phyloP scores from a whole-genome alignment of 371 early-diverging fungal species.

The Mucor mucedo region DNA sequence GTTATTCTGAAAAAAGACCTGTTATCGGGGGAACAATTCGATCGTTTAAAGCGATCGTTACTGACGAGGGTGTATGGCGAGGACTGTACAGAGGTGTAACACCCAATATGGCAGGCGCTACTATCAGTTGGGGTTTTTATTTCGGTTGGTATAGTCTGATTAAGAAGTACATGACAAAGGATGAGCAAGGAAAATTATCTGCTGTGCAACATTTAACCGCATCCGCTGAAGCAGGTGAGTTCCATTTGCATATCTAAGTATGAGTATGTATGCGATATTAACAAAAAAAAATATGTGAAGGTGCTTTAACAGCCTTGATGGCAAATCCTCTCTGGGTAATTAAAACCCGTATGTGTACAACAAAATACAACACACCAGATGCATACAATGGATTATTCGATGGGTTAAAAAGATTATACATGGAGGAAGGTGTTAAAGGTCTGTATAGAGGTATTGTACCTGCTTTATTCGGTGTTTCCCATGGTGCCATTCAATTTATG shows the following conservation, averaged over 20 bases:
- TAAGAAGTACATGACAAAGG: slow-evolving; percentile 76
- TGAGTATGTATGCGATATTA: too few relatives aligned
- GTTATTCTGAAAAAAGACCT: slow-evolving; percentile 44
- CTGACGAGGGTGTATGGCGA: slow-evolving; percentile 58
- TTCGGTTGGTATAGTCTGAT: slow-evolving; percentile 88
- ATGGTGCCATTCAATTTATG: slow-evolving; percentile 97
- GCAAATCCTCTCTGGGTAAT: slow-evolving; percentile 96
- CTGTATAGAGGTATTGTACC: slow-evolving; percentile 89
- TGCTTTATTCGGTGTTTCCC: slow-evolving; percentile 88
- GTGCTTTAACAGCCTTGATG: slow-evolving; percentile 80
- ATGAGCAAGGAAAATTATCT: slow-evolving; percentile 59
- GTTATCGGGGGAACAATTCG: slow-evolving; percentile 74
- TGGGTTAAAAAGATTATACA: slow-evolving; percentile 67
- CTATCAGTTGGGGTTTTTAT: slow-evolving; percentile 94
- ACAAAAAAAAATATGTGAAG: slow-evolving; percentile 25
- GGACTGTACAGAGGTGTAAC: slow-evolving; percentile 91
- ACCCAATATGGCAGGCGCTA: slow-evolving; percentile 92
- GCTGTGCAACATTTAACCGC: slow-evolving; percentile 83
- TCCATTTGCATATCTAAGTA: too few relatives aligned
- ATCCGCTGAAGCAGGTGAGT: slow-evolving; percentile 74
- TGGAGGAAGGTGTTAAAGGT: slow-evolving; percentile 83
- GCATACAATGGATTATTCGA: slow-evolving; percentile 80
- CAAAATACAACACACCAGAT: slow-evolving; percentile 61
- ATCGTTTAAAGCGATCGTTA: slow-evolving; percentile 62
- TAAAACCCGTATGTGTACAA: slow-evolving; percentile 93